Evolutionary conservation across 2,329 filamentous ascomycete species (phyloP), one percentile per base, ranked within the genome.

Genomic region (Pseudogymnoascus sp.): DNA sequence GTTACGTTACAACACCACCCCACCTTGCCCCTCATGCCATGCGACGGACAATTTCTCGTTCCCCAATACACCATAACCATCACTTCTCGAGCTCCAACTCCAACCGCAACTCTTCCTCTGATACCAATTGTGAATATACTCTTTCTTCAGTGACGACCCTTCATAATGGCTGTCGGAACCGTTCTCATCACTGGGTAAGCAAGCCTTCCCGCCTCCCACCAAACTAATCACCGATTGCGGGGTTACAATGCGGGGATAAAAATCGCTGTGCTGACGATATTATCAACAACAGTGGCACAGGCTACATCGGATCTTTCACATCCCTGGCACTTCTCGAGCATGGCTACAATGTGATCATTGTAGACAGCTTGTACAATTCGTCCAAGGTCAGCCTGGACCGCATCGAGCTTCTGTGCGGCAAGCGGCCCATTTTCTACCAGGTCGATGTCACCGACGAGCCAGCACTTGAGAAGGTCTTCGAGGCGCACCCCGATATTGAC

Each of bases 241-340:
- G 42, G 64, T 66, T 62, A 47, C 53, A 62, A 26, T 53, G 31
- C 37, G 24, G 35, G 29, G 26, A 44, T 4, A 61, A 38, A 24
- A 61, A 61, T 61, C 35, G 65, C 71, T 72, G 68, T 68, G 63
- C 61, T 35, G 65, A 68, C 68, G 70, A 70, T 69, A 69, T 70
- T 14, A 65, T 64, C 62, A 63, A 68, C 59, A 42, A 65, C 75
- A 97, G 95, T 84, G 95, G 95, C 74, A 96, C 93, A 68, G 95
- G 95, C 80, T 99, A 99, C 83, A 99, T 99, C 78, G 95, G 95
- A 76, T 97, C 93, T 61, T 97, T 97, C 82, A 99, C 95, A 66
- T 82, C 90, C 63, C 87, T 99, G 61, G 88, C 92, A 62, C 90
- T 99, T 26, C 90, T 99, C 70, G 84, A 97, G 74, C 90, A 95